Evolutionary conservation across 1,284 basidiomycete species (phyloP).

Genomic region (Cryptococcus jaspeensis): DNA sequence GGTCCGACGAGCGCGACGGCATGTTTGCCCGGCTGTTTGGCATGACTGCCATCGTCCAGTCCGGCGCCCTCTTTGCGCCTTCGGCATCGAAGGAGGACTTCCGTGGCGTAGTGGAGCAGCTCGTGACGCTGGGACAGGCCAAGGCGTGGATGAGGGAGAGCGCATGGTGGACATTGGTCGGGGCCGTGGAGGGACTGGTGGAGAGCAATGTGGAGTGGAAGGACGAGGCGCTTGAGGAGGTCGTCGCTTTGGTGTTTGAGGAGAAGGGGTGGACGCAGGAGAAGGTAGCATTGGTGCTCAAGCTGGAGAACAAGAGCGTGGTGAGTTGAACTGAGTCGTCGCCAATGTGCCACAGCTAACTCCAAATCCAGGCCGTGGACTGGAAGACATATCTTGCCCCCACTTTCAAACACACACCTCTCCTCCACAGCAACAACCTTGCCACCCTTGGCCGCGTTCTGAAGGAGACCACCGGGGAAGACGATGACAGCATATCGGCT

Average conservation of each 20-base stretch:
- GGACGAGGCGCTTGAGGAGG: conserved; percentile 60
- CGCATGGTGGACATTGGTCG: conserved; percentile 77
- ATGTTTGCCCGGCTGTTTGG: conserved; percentile 93
- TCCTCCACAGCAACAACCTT: conserved; percentile 68
- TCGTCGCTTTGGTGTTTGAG: conserved; percentile 59
- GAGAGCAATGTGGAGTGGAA: conserved; percentile 68
- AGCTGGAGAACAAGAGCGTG: conserved; percentile 63
- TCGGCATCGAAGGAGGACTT: conserved; percentile 63
- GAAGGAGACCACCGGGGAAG: conserved; percentile 49
- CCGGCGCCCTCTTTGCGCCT: conserved; percentile 68
- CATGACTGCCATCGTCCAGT: conserved; percentile 74
- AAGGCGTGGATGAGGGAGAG: conserved; percentile 92
- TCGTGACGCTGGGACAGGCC: conserved; percentile 70
- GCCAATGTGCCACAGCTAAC: conserved; percentile 3
- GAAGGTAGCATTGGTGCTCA: conserved; percentile 76
- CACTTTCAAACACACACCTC: conserved; percentile 71
- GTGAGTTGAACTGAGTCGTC: conserved; percentile 31
- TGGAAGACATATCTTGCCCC: conserved; percentile 72
- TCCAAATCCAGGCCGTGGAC: conserved; percentile 53
- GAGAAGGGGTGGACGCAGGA: conserved; percentile 76
- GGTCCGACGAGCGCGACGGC: conserved; percentile 88
- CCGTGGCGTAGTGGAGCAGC: conserved; percentile 62
- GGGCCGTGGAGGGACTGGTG: conserved; percentile 64
- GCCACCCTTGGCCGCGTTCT: conserved; percentile 71
- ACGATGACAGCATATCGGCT: conserved; percentile 37